These are phyloP conservation scores for Nitzschia sp. DNA, from an alignment of 108 stramenopile genomes.

Conservation along the genomic window DNA sequence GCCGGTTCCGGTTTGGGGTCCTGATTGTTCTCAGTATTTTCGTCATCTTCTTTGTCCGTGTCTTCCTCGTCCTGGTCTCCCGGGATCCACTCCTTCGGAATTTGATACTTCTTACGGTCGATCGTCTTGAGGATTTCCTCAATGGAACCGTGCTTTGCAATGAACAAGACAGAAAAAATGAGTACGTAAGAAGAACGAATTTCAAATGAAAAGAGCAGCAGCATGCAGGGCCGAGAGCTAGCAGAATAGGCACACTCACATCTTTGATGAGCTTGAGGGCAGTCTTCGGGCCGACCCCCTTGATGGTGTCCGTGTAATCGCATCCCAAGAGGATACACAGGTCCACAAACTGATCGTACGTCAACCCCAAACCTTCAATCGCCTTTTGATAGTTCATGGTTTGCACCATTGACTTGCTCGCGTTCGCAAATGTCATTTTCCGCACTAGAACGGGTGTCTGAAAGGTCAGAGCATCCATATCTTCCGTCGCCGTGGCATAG, in stretches of 20 bases:
- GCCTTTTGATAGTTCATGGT: conserved; percentile 90
- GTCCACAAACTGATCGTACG: conserved; percentile 98
- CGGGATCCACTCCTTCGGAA: conserved; percentile 85
- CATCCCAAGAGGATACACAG: conserved; percentile 96
- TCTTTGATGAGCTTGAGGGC: conserved; percentile 92
- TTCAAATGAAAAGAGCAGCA: too few relatives aligned
- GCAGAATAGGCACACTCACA: too few relatives aligned
- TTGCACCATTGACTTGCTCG: conserved; percentile 65
- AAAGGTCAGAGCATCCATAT: conserved; percentile 99
- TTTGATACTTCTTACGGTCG: conserved; percentile 73
- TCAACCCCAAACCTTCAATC: conserved; percentile 86
- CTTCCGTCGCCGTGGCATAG: conserved; percentile 97
- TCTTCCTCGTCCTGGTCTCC: conserved; percentile 52
- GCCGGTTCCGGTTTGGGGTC: conserved; percentile 58
- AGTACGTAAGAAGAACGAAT: too few relatives aligned
- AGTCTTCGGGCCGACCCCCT: conserved; percentile 97
- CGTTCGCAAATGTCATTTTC: conserved; percentile 91
- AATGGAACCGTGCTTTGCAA: conserved; percentile 81
- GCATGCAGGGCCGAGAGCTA: too few relatives aligned
- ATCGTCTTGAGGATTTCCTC: conserved; percentile 83
- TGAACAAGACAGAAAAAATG: too few relatives aligned
- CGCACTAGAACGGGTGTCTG: conserved; percentile 86
- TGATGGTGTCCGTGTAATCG: conserved; percentile 97
- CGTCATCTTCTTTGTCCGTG: conserved; percentile 35
- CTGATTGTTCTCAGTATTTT: conserved; percentile 32